phyloP scores from a whole-genome alignment of 768 basidiomycete species.

The Lentinus brumalis region DNA sequence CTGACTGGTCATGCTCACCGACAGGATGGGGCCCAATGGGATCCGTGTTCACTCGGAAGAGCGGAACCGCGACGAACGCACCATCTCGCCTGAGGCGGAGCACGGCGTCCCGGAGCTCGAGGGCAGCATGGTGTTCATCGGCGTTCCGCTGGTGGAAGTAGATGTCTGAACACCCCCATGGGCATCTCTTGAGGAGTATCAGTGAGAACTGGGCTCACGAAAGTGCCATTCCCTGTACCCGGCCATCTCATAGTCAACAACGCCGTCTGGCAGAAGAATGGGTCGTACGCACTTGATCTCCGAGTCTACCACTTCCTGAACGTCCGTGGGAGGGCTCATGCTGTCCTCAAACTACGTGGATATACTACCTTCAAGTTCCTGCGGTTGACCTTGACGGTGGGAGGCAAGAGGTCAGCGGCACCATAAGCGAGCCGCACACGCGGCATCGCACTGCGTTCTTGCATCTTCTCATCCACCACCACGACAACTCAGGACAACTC shows the following conservation, averaged over 20 bases:
- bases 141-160: conserved; percentile 75
- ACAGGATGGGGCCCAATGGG: conserved; percentile 79
- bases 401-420: no score
- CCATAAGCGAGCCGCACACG: neutral
- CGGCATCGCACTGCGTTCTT: neutral
- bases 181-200: neutral
- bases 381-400: no score
- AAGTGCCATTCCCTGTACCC: conserved; percentile 74
- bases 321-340: conserved; percentile 25
- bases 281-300: conserved; percentile 22
- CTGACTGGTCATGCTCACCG: conserved; percentile 43
- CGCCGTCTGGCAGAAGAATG: neutral
- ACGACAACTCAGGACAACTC: neutral
- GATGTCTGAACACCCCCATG: conserved; percentile 54
- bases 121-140: conserved; percentile 61
- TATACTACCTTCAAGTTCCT: no score
- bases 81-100: conserved; percentile 71
- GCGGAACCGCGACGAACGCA: conserved; percentile 78
- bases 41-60: conserved; percentile 66
- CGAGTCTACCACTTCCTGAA: conserved; percentile 26
- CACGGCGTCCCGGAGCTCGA: conserved; percentile 71
- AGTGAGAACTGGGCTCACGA: conserved; percentile 39
- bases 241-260: neutral
- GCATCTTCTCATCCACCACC: neutral
- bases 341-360: neutral